Conservation (phyloP, 108 stramenopile genomes). For the Stephanodiscus triporus region DNA sequence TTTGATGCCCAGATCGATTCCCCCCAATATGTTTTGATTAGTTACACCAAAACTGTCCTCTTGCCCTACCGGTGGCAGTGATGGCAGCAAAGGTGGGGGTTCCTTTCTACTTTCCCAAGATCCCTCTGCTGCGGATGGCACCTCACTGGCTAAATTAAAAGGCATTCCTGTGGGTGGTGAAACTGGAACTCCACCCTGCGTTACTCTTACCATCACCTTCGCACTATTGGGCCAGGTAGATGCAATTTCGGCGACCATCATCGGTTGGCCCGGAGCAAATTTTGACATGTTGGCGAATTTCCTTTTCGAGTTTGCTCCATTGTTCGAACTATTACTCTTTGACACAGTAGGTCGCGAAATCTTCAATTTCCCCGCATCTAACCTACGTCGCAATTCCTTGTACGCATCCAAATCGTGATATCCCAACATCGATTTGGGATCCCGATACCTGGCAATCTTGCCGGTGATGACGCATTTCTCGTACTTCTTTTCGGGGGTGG, state of each 20-base stretch:
- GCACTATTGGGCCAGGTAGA: neutral
- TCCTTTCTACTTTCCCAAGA: neutral
- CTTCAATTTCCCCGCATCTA: conserved; percentile 58
- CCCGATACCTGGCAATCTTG: conserved; percentile 71
- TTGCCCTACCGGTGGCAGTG: neutral
- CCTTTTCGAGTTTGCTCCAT: neutral
- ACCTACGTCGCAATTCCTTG: conserved; percentile 70
- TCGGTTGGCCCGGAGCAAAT: conserved; percentile 3
- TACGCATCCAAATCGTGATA: conserved; percentile 76
- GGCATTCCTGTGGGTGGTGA: conserved; percentile 7
- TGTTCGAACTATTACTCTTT: neutral
- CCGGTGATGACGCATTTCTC: conserved; percentile 80
- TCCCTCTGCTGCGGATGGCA: neutral
- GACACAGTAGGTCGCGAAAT: neutral
- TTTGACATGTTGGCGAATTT: neutral
- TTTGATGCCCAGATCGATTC: neutral
- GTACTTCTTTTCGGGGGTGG: conserved; percentile 8
- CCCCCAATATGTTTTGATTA: neutral
- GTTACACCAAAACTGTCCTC: neutral
- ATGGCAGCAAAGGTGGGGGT: neutral
- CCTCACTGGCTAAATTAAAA: neutral
- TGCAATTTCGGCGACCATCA: conserved; percentile 3
- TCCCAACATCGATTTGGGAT: conserved; percentile 66
- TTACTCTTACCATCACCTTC: conserved; percentile 9
- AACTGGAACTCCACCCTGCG: conserved; percentile 12